Evolutionary conservation across 208 protist species (phyloP).

Genomic region (Crithidia brevicula): DNA sequence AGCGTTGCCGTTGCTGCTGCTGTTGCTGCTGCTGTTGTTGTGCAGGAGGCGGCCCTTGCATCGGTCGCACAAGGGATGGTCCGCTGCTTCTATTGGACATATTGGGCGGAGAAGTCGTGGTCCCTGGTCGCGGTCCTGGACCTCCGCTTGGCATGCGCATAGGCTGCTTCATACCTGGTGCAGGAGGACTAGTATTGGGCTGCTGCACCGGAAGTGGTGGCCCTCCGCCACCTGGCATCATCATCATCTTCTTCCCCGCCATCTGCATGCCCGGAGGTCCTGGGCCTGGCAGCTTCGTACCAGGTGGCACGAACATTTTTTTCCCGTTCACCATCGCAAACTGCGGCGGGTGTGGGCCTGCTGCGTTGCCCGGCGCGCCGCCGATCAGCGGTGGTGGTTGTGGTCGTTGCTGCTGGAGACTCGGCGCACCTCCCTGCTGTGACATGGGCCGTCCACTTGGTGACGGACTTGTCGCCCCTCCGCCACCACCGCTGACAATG

Average conservation of each 20-base stretch:
- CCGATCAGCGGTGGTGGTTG: neutral
- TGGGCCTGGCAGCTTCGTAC: conserved; percentile 11
- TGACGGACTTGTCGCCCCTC: neutral
- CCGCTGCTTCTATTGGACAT: neutral
- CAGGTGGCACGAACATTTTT: conserved; percentile 37
- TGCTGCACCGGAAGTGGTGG: neutral
- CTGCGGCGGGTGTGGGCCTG: conserved; percentile 11
- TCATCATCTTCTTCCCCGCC: conserved; percentile 20
- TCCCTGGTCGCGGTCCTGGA: no score
- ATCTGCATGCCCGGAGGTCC: conserved; percentile 2
- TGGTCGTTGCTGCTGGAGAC: neutral
- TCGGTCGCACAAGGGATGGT: neutral
- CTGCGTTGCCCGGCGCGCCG: neutral
- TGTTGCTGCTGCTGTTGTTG: conserved; percentile 1
- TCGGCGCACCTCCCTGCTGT: neutral
- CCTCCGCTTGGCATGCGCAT: neutral
- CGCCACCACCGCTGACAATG: neutral
- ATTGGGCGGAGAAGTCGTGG: neutral
- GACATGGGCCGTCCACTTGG: neutral
- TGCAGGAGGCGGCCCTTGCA: neutral
- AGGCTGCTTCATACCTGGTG: neutral
- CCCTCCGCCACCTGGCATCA: neutral
- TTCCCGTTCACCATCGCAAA: conserved; percentile 34
- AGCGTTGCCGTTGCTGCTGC: conserved; percentile 1
- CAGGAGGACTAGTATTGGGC: neutral